Evolutionary conservation across 1,284 basidiomycete species (phyloP).

Genomic region (Papiliotrema terrestris): DNA sequence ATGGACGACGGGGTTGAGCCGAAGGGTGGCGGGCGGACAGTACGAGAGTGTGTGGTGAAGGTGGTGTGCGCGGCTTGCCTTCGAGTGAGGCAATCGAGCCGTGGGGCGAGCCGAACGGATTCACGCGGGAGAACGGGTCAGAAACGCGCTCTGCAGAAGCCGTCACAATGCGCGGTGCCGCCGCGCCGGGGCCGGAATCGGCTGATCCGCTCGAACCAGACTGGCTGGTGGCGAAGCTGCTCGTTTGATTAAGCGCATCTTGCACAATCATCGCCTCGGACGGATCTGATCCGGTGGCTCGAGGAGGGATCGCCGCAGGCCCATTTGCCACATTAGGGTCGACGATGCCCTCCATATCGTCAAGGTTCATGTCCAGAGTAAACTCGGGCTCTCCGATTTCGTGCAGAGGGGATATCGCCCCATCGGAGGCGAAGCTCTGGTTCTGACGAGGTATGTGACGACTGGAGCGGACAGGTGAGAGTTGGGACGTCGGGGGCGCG

Average conservation of each 20-base stretch:
- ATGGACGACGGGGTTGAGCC: slow-evolving; percentile 42
- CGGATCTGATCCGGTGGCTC: slow-evolving; percentile 5
- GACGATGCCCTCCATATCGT: slow-evolving; percentile 80
- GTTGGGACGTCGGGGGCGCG: not conserved
- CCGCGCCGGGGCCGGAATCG: not conserved
- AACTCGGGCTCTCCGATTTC: slow-evolving; percentile 43
- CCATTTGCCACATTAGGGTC: slow-evolving; percentile 51
- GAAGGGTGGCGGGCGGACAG: slow-evolving; percentile 31
- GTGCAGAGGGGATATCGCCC: slow-evolving; percentile 30
- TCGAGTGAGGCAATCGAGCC: slow-evolving; percentile 27
- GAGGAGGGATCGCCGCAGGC: slow-evolving; percentile 10
- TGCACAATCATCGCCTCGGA: slow-evolving; percentile 17
- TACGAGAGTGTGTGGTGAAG: slow-evolving; percentile 34
- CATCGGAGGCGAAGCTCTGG: slow-evolving; percentile 14
- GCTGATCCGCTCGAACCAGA: slow-evolving; percentile 8
- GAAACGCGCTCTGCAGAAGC: slow-evolving; percentile 10
- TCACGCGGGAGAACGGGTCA: slow-evolving; percentile 21
- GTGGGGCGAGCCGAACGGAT: slow-evolving; percentile 25
- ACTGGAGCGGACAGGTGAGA: not conserved
- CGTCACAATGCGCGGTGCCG: not conserved
- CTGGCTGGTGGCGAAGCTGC: slow-evolving; percentile 20
- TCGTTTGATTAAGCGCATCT: slow-evolving; percentile 28
- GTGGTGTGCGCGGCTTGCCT: slow-evolving; percentile 25
- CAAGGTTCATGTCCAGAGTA: slow-evolving; percentile 71
- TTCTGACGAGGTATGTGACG: not conserved